Conservation (phyloP, 345 rosid genomes). For the Acer saccharum region DNA sequence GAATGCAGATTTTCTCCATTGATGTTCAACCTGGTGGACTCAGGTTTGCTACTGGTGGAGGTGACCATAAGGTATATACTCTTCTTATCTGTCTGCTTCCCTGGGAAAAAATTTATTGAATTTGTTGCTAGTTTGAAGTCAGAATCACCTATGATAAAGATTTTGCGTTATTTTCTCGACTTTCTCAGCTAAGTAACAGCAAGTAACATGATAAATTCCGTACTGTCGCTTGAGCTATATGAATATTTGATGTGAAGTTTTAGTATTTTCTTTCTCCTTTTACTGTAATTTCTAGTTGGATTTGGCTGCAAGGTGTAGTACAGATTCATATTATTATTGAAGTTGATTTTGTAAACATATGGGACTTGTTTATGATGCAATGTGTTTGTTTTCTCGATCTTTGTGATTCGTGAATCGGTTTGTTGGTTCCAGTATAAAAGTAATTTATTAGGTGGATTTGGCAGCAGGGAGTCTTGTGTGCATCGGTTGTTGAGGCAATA, state of each 20-base stretch:
- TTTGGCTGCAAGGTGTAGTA: not conserved
- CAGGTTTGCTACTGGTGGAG: slow-evolving; percentile 98
- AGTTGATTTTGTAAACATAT: no score
- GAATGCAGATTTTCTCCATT: slow-evolving; percentile 95
- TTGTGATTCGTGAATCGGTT: no score
- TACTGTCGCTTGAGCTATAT: not conserved
- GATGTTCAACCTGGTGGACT: slow-evolving; percentile 96
- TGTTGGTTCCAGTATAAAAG: not conserved
- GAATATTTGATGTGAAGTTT: not conserved
- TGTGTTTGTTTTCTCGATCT: not conserved
- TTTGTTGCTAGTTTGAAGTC: not conserved
- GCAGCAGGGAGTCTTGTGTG: not conserved
- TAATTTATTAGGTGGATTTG: slow-evolving; percentile 6
- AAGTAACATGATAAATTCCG: not conserved
- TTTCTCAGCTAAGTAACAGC: not conserved
- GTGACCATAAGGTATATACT: slow-evolving; percentile 88
- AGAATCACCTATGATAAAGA: no score
- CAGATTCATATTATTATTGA: not conserved
- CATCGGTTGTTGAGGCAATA: no score
- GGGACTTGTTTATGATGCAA: not conserved
- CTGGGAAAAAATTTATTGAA: slow-evolving; percentile 18
- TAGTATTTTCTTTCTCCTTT: not conserved
- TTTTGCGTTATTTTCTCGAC: no score
- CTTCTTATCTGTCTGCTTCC: slow-evolving; percentile 10
- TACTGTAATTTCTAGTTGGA: not conserved